Evolutionary conservation across 148 eudicot species (phyloP), one percentile per base, ranked within the genome.

Genomic region (Tetragonia tetragonoides): DNA sequence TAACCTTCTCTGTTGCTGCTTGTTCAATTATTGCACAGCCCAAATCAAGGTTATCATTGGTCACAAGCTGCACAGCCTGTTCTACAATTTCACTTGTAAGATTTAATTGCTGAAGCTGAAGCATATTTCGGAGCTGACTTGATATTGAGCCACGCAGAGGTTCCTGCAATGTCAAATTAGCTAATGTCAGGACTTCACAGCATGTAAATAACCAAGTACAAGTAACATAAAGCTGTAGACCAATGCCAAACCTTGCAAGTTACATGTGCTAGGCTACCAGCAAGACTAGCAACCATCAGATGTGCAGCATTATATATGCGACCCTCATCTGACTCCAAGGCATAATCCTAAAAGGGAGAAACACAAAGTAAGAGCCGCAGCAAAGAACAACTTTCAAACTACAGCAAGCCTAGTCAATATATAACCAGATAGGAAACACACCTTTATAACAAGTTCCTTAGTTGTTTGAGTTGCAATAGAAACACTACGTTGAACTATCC

Each of bases 211-310:
- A 49, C 67, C 24, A 82, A 53, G 17, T 7, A 44, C 16, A n/a
- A 40, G 76, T 57, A 46, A 41, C 38, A 75, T 6, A 67, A 7
- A 60, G 44, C 68, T 23, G 21, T 21, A 57, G 41, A 67, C 6
- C 7, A 28, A 67, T 9, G 14, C 47, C 78, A 14, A 64, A 90
- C 99, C 94, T 95, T 95, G 97, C 99, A 95, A 67, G 99, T 93
- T 66, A 95, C 97, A 82, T 95, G 97, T 86, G 99, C 99, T 78
- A 95, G 87, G 82, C 99, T 92, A 74, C 97, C 99, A 74, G 97
- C 92, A 86, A 95, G 89, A 85, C 99, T 89, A 74, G 94, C 99
- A 70, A 95, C 99, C 99, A 95, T 95, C 80, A 95, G 80, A 85
- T 93, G 97, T 74, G 97, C 99, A 73, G 97, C 99, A 86, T 88